phyloP scores from a whole-genome alignment of 2,329 filamentous ascomycete species.

The Sporothrix schenckii region DNA sequence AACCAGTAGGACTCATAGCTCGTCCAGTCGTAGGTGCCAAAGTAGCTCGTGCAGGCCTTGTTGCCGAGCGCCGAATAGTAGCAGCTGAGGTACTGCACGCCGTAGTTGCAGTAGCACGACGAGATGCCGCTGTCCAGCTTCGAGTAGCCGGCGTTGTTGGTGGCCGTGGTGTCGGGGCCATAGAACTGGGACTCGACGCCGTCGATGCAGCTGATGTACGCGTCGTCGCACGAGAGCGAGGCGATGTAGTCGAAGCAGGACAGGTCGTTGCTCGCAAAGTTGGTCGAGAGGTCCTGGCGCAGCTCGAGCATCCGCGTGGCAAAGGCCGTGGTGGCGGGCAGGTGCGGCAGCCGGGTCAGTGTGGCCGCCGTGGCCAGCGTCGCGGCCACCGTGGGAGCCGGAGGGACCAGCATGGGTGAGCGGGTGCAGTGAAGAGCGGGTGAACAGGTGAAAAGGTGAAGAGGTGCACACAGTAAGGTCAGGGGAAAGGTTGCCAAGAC shows the following conservation, averaged over 20 bases:
- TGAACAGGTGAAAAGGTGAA: too few species aligned
- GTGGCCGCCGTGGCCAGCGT: constrained; percentile 32
- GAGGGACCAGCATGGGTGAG: neutral
- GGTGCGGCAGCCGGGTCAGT: constrained; percentile 31
- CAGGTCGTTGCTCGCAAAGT: neutral
- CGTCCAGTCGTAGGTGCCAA: constrained; percentile 32
- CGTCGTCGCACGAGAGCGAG: constrained; percentile 34
- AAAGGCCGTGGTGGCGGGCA: constrained; percentile 31
- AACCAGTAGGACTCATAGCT: constrained; percentile 36
- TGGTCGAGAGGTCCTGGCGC: constrained; percentile 6
- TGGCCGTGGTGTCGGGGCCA: neutral
- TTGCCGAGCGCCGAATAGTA: constrained; percentile 33
- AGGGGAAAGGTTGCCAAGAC: neutral
- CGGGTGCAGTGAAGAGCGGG: neutral
- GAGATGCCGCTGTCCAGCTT: constrained; percentile 3
- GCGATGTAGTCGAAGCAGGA: constrained; percentile 20
- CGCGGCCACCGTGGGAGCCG: constrained; percentile 23
- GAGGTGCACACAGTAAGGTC: too few species aligned
- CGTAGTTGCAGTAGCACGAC: constrained; percentile 39
- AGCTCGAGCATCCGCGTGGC: constrained; percentile 27
- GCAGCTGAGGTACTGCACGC: constrained; percentile 38
- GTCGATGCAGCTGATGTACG: constrained; percentile 35
- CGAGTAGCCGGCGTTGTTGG: neutral
- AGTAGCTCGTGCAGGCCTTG: constrained; percentile 33
- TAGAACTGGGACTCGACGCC: constrained; percentile 27